Percentiles rank a stretch among this genome's conserved stretches.
phyloP scores from a whole-genome alignment of 768 basidiomycete species.

The Pholiota conissans region DNA sequence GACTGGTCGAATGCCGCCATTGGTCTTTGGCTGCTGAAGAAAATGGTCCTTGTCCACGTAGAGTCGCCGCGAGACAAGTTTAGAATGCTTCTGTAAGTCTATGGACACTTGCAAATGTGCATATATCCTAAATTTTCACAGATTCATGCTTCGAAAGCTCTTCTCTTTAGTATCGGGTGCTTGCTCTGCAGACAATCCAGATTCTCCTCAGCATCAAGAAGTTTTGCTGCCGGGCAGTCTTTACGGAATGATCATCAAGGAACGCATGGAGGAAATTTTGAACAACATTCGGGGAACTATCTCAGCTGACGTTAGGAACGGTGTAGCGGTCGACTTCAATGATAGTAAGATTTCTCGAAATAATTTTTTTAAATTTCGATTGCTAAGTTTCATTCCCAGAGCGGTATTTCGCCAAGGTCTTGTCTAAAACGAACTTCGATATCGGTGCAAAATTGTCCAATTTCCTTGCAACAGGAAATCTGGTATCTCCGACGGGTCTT shows the following conservation, averaged over 20 bases:
- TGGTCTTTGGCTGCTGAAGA: slow-evolving; percentile 81
- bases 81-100: slow-evolving; percentile 83
- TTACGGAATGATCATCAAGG: slow-evolving; percentile 98
- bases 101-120: neutral
- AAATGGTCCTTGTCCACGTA: slow-evolving; percentile 89
- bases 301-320: slow-evolving; percentile 69
- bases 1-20: slow-evolving; percentile 87
- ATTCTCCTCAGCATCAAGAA: slow-evolving; percentile 98
- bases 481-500: slow-evolving; percentile 91
- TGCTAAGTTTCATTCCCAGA: slow-evolving; percentile 39
- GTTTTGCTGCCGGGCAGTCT: slow-evolving; percentile 90
- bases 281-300: slow-evolving; percentile 72
- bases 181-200: slow-evolving; percentile 94
- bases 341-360: slow-evolving; percentile 57
- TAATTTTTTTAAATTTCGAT: neutral
- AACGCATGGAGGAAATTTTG: slow-evolving; percentile 89
- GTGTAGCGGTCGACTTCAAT: slow-evolving; percentile 83
- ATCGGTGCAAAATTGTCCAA: slow-evolving; percentile 88
- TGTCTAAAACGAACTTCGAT: slow-evolving; percentile 84
- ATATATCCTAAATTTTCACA: slow-evolving; percentile 26
- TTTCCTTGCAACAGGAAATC: slow-evolving; percentile 96
- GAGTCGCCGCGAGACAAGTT: slow-evolving; percentile 90
- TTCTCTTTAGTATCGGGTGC: slow-evolving; percentile 88
- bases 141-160: slow-evolving; percentile 97
- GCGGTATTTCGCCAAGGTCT: slow-evolving; percentile 75